A percentile compares a stretch with the other conserved stretches of the same genome.
Conservation (phyloP, 208 protist species). For the Novymonas esmeraldas region DNA sequence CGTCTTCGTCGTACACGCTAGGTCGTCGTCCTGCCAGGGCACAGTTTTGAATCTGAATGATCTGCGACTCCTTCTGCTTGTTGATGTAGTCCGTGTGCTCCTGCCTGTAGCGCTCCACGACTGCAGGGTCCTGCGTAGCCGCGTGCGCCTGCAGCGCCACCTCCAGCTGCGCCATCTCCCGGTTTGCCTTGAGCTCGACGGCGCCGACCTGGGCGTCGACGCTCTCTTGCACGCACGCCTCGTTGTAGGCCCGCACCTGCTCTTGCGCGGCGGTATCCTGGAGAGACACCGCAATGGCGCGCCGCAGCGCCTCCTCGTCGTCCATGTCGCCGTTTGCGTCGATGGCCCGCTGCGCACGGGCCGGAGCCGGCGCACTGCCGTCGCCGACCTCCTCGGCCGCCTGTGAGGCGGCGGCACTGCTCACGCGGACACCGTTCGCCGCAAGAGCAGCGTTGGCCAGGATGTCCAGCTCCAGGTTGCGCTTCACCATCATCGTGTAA, state of each 20-base stretch:
- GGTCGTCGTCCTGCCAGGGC: conserved; percentile 51
- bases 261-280: conserved; percentile 37
- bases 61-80: conserved; percentile 55
- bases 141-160: conserved; percentile 62
- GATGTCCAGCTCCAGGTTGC: conserved; percentile 92
- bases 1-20: conserved; percentile 33
- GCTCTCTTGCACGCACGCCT: conserved; percentile 73
- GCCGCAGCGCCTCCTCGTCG: conserved; percentile 76
- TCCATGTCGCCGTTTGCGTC: conserved; percentile 56
- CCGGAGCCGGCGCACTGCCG: background rate
- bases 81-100: conserved; percentile 45
- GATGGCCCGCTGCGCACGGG: conserved; percentile 23
- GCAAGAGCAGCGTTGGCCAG: conserved; percentile 57
- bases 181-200: conserved; percentile 37
- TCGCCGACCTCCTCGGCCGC: conserved; percentile 8
- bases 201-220: conserved; percentile 57
- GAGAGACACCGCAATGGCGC: conserved; percentile 78
- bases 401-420: background rate
- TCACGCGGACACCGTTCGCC: conserved; percentile 18
- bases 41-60: conserved; percentile 46
- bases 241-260: conserved; percentile 61
- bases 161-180: conserved; percentile 79
- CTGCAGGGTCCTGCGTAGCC: background rate
- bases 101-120: conserved; percentile 30
- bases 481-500: conserved; percentile 89